Base-by-base conservation (phyloP, 75 land plant genomes). In the Larix kaempferi region DNA sequence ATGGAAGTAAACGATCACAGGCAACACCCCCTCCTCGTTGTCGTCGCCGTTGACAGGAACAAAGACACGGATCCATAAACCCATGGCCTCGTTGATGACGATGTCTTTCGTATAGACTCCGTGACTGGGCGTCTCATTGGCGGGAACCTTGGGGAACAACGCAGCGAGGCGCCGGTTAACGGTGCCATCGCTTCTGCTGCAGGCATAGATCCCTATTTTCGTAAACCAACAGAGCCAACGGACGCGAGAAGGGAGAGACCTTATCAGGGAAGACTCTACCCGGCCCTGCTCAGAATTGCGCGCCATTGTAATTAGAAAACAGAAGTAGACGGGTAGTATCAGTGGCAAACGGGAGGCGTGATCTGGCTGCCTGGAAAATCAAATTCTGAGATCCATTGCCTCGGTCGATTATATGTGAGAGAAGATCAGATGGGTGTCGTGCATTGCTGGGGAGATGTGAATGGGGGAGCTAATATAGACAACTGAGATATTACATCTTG, bases 1-100 rank as follows among this genome's bases (percentile, higher is more conserved):
- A 79, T 95, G 98, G 82, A 86, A 93, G 84, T 86, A 91, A 63
- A 95, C 62, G 23, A 95, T 33, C 29, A 93, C 81, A 2, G 98
- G 98, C 55, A 87, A 78, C 15, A 11, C 1, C 19, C 54, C 33
- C 21, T 29, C 22, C n/a, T n/a, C 35, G 65, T 23, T 3, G 73
- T 80, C 35, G 60, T 23, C 1, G 73, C 78, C 7, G 25, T 22
- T 23, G 1, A 67, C 35, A 19, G 98, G 93, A 55, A 76, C 7
- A 83, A 87, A 94, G 79, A 29, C 33, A 21, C 98, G 95, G 72
- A 85, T 78, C 91, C 91, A 92, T 71, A 90, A 80, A 69, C 79
- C 80, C 25, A 80, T 81, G 27, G 79, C 63, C 54, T 80, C 27
- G 82, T 94, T 90, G 75, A 94, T 77, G 76, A 79, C 65, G 60